phyloP scores from a whole-genome alignment of 2,329 filamentous ascomycete species.

The Aureobasidium melanogenum region DNA sequence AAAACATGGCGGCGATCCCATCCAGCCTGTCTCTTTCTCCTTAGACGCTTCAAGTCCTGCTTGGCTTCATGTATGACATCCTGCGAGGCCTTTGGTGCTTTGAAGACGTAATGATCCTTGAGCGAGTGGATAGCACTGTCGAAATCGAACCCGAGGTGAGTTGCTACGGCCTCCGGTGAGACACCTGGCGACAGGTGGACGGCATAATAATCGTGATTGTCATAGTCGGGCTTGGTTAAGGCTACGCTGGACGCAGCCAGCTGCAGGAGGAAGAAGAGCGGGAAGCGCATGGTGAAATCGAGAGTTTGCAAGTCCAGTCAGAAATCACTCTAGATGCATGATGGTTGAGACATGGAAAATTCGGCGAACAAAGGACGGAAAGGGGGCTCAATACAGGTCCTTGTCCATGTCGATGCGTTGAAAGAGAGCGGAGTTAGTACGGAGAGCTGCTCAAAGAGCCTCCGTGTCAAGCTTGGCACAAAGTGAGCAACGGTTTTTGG shows the following conservation, averaged over 20 bases:
- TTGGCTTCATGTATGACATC: constrained; percentile 42
- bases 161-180: constrained; percentile 61
- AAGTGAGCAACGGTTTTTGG: background rate
- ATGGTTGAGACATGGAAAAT: background rate
- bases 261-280: constrained; percentile 4
- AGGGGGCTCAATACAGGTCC: constrained; percentile 5
- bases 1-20: constrained; percentile 47
- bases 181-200: constrained; percentile 64
- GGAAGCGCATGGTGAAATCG: constrained; percentile 4
- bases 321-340: background rate
- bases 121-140: constrained; percentile 76
- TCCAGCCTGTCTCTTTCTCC: constrained; percentile 50
- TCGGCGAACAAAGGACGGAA: constrained; percentile 5
- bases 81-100: constrained; percentile 51
- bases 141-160: constrained; percentile 64
- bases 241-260: constrained; percentile 7
- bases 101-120: constrained; percentile 76
- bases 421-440: background rate
- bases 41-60: constrained; percentile 45
- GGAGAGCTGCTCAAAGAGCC: background rate
- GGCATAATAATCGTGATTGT: constrained; percentile 84
- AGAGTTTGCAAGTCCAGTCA: background rate
- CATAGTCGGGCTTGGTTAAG: constrained; percentile 41
- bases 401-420: background rate
- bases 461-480: background rate